phyloP scores from a whole-genome alignment of 2,329 filamentous ascomycete genomes.

The Botrytis byssoidea region DNA sequence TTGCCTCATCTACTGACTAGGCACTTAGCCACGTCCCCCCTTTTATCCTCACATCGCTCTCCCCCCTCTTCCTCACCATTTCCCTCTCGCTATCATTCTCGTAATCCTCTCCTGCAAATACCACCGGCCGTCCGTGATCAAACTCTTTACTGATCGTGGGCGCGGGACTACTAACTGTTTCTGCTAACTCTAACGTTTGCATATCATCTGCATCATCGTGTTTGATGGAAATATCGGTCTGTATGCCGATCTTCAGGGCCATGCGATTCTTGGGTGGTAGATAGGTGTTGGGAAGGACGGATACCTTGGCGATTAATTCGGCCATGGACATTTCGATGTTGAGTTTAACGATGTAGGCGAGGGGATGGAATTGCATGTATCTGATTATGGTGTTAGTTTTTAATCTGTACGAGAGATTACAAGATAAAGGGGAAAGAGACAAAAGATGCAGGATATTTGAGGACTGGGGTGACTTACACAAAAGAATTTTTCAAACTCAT shows the following conservation, averaged over 20 bases:
- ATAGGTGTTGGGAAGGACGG: constrained; percentile 13
- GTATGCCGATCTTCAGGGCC: background rate
- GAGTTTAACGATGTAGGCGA: constrained; percentile 45
- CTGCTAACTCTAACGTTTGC: background rate
- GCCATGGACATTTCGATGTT: constrained; percentile 48
- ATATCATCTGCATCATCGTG: background rate
- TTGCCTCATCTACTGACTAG: background rate
- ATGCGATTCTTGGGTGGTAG: background rate
- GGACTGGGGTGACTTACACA: constrained; percentile 34
- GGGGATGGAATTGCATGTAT: constrained; percentile 44
- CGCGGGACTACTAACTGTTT: background rate
- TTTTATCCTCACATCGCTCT: background rate
- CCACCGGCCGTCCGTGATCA: constrained; percentile 1
- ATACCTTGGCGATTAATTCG: constrained; percentile 40
- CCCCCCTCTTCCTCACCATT: background rate
- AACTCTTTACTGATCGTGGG: background rate
- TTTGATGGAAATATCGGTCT: constrained; percentile 11
- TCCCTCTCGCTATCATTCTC: background rate
- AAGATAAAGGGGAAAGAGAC: background rate
- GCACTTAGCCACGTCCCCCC: background rate
- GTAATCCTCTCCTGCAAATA: background rate
- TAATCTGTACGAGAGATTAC: background rate
- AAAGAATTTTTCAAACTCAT: constrained; percentile 41
- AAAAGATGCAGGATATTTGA: background rate
- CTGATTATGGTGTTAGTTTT: constrained; percentile 14